Conservation (phyloP, 768 basidiomycete genomes). For the Boletus edulis region DNA sequence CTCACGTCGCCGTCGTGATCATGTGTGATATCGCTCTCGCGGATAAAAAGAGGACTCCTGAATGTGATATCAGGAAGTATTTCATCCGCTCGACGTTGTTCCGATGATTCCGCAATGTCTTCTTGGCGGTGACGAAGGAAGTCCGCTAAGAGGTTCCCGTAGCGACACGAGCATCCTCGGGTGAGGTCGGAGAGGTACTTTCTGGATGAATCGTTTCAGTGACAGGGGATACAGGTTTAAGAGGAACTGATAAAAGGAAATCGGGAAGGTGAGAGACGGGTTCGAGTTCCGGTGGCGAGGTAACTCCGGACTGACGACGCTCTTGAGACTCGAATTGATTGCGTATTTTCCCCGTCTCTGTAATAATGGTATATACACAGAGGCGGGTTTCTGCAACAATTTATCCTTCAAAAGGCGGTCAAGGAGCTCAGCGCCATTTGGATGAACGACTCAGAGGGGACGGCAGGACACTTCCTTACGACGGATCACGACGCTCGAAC, state of each 20-base stretch:
- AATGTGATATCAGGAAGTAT: conserved; percentile 55
- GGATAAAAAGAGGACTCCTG: conserved; percentile 57
- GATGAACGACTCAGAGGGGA: no score
- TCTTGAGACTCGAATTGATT: conserved; percentile 55
- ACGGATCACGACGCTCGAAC: no score
- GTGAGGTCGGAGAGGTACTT: conserved; percentile 96
- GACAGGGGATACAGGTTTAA: conserved; percentile 1
- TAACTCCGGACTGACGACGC: conserved; percentile 94
- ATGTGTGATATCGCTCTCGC: conserved; percentile 41
- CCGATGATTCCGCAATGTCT: conserved; percentile 43
- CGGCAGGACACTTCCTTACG: no score
- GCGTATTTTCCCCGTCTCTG: conserved; percentile 71
- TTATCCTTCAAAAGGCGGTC: conserved; percentile 97
- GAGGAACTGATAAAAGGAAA: conserved; percentile 73
- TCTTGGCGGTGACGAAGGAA: conserved; percentile 74
- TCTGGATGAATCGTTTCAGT: conserved; percentile 38
- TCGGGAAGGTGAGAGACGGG: conserved; percentile 92
- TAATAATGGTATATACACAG: conserved; percentile 87
- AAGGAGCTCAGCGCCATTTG: conserved; percentile 91
- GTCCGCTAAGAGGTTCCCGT: conserved; percentile 88
- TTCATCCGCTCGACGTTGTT: conserved; percentile 46
- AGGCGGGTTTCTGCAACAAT: conserved; percentile 93
- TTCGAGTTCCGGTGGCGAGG: conserved; percentile 93
- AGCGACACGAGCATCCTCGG: conserved; percentile 83
- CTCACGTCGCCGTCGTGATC: conserved; percentile 41